phyloP scores from a whole-genome alignment of 2,329 filamentous ascomycete genomes.

The Lachnellula cervina region DNA sequence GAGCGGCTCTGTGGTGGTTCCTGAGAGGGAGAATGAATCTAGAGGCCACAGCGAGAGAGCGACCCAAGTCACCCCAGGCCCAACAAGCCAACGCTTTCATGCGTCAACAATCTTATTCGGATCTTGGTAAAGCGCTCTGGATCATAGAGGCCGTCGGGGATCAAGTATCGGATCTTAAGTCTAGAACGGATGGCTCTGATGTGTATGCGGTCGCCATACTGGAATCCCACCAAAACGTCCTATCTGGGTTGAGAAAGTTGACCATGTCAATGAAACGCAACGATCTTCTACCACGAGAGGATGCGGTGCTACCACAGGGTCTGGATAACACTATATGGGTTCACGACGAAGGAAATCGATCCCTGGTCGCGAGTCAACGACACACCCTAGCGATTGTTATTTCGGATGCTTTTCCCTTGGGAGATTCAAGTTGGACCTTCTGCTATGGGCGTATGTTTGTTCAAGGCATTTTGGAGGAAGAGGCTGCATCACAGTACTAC shows the following conservation, averaged over 20 bases:
- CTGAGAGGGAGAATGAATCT: constrained; percentile 72
- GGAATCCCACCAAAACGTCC: constrained; percentile 48
- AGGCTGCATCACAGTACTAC: constrained; percentile 62
- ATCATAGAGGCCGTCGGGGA: constrained; percentile 51
- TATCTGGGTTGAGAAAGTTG: constrained; percentile 66
- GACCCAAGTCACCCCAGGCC: constrained; percentile 49
- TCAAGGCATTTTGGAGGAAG: constrained; percentile 69
- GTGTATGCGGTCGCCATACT: constrained; percentile 38
- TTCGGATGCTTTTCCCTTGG: constrained; percentile 67
- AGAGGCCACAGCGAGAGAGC: constrained; percentile 65
- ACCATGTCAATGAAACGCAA: constrained; percentile 81
- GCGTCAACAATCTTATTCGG: constrained; percentile 74
- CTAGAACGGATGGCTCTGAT: constrained; percentile 16
- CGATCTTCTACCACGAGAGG: constrained; percentile 63
- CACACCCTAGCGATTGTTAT: constrained; percentile 35
- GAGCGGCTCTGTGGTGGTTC: constrained; percentile 85
- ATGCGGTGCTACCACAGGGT: constrained; percentile 65
- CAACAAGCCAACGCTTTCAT: constrained; percentile 51
- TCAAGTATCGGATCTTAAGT: constrained; percentile 14
- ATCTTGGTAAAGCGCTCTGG: constrained; percentile 84
- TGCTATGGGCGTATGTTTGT: constrained; percentile 75
- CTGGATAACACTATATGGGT: constrained; percentile 81
- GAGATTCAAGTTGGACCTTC: constrained; percentile 70
- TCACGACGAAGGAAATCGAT: constrained; percentile 47
- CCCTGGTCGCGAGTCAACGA: constrained; percentile 25